These are phyloP conservation scores for Theobroma grandiflorum DNA, from an alignment of 441 rosid species.

Conservation along the genomic window DNA sequence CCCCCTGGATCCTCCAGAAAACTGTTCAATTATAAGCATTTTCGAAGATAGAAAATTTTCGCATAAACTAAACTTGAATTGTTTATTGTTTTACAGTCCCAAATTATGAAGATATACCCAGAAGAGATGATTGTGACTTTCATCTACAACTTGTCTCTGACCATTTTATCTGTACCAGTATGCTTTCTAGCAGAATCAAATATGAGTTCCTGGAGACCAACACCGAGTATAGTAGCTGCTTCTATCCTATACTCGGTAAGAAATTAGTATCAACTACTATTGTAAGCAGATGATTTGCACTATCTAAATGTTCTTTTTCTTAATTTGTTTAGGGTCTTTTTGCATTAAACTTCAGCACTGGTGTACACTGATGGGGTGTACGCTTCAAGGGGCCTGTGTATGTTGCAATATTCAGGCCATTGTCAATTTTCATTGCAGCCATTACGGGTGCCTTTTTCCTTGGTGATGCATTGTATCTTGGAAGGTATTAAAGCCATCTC, in stretches of 20 bases:
- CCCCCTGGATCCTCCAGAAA: neutral
- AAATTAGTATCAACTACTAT: neutral
- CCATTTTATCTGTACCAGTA: slow-evolving; percentile 42
- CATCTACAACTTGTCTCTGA: slow-evolving; percentile 42
- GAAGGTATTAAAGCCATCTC: slow-evolving; percentile 45
- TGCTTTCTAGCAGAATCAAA: slow-evolving; percentile 47
- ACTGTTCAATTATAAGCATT: neutral
- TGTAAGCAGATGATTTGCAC: neutral
- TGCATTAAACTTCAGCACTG: slow-evolving; percentile 31
- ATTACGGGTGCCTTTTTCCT: slow-evolving; percentile 50
- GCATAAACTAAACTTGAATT: neutral
- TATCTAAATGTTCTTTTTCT: neutral
- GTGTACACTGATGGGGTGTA: slow-evolving; percentile 54
- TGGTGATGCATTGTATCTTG: slow-evolving; percentile 58
- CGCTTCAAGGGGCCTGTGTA: slow-evolving; percentile 62
- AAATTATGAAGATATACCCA: slow-evolving; percentile 64
- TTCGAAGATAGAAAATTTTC: slow-evolving; percentile 34
- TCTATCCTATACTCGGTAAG: slow-evolving; percentile 57
- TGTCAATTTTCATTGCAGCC: slow-evolving; percentile 56
- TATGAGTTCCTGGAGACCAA: slow-evolving; percentile 52
- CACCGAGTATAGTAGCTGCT: slow-evolving; percentile 41
- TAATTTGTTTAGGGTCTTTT: slow-evolving; percentile 45
- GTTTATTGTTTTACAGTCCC: slow-evolving; percentile 43
- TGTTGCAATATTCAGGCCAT: slow-evolving; percentile 56
- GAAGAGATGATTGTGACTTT: slow-evolving; percentile 53